These are phyloP conservation scores for Fusarium sp. DNA, from an alignment of 2,329 filamentous ascomycete genomes.

Conservation along the genomic window DNA sequence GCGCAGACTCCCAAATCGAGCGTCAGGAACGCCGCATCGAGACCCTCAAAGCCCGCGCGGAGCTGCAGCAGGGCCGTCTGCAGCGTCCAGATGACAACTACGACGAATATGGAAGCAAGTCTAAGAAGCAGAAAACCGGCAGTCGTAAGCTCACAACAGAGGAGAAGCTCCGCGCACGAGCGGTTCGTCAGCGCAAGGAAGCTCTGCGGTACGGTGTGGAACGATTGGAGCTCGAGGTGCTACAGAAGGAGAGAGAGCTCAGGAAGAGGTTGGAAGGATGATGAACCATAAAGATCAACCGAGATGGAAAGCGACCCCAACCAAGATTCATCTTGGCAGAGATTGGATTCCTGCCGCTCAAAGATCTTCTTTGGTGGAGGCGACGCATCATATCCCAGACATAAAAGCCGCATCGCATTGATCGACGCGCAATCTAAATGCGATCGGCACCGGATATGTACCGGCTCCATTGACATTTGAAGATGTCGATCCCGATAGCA, in stretches of 20 bases:
- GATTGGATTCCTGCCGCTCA: not conserved
- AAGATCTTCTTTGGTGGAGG: not conserved
- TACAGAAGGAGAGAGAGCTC: constrained; percentile 75
- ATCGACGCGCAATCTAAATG: constrained; percentile 26
- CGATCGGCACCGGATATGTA: constrained; percentile 31
- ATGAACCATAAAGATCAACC: constrained; percentile 1
- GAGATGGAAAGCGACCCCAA: not conserved
- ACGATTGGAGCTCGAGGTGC: constrained; percentile 85
- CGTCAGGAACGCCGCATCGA: constrained; percentile 86
- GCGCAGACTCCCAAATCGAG: constrained; percentile 85
- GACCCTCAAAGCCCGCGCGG: constrained; percentile 82
- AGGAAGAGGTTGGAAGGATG: constrained; percentile 60
- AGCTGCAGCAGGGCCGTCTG: constrained; percentile 81
- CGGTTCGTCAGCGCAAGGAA: constrained; percentile 84
- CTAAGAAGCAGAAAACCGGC: constrained; percentile 41
- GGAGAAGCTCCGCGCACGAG: constrained; percentile 64
- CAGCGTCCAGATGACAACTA: constrained; percentile 45
- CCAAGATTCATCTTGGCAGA: not conserved
- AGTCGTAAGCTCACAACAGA: constrained; percentile 62
- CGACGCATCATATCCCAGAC: not conserved
- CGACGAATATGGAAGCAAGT: constrained; percentile 21
- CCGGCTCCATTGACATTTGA: constrained; percentile 15
- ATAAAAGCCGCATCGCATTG: constrained; percentile 12
- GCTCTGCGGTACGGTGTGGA: constrained; percentile 88
- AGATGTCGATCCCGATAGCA: constrained; percentile 27